Evolutionary conservation across 2,329 filamentous ascomycete species (phyloP), one percentile per base, ranked within the genome.

Genomic region (Dactylellina leptospora): DNA sequence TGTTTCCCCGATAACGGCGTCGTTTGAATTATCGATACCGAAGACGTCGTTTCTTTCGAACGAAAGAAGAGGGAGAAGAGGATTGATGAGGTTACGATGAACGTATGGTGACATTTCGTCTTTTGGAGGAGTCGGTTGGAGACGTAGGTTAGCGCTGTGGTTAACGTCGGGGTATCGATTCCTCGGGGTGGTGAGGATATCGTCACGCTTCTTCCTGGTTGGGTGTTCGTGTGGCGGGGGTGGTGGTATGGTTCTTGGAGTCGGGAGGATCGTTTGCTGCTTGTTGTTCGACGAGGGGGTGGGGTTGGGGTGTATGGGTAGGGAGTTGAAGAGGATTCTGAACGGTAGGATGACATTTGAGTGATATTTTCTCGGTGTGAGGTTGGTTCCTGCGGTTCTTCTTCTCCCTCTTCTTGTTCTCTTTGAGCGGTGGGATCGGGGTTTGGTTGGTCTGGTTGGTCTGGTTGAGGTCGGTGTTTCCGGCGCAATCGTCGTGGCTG

Each of bases 61-160:
- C 69, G 50, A 36, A 73, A 73, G 55, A 73, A 68, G 6, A 73
- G 28, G 2, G 62, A 66, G 44, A 73, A 73, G 13, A 73, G 33
- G 8, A 73, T 51, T 2, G 48, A 50, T 0, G 54, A 54, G 3
- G 60, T 61, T 11, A 73, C 69, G 33, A 73, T 56, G 36, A 73
- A 68, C n/a, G 69, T 73, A 23, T 73, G 69, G 61, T 73, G 69
- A 8, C 28, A 22, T 25, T 73, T 73, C 11, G 69, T 73, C 61
- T 73, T 73, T 44, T 55, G 54, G 3, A 66, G 56, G 6, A 73
- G 54, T 3, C 62, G 60, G 23, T 27, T 8, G 27, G 69, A 73
- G n/a, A 68, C 36, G 59, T 72, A 59, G 28, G 45, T 55, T 60
- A 72, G 11, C 6, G 68, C 68, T 3, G 59, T 72, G 8, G 68